A percentile compares a stretch with the other conserved stretches of the same genome.
These are phyloP conservation scores for Lactuca sativa DNA, from an alignment of 129 eudicot genomes.

Conservation along the genomic window DNA sequence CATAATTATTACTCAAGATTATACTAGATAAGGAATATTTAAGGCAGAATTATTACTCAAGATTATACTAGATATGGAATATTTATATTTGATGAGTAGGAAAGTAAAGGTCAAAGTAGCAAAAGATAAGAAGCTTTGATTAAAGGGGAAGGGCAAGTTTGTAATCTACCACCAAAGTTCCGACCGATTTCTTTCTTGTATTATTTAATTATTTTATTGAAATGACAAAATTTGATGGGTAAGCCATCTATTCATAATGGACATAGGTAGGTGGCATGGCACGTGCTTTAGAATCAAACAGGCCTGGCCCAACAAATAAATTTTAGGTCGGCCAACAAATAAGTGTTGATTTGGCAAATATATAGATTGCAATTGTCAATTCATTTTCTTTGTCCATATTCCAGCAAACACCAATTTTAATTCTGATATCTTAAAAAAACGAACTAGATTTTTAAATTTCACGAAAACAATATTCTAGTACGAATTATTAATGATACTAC, in stretches of 20 bases:
- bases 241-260: conserved; percentile 43
- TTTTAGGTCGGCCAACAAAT: not conserved
- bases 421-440: not conserved
- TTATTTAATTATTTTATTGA: not conserved
- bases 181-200: not conserved
- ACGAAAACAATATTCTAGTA: too few relatives aligned
- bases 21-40: too few relatives aligned
- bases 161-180: conserved; percentile 11
- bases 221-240: conserved; percentile 15
- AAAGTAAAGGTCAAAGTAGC: not conserved
- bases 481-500: too few relatives aligned
- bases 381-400: not conserved
- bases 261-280: conserved; percentile 32
- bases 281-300: conserved; percentile 32
- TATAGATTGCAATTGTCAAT: not conserved
- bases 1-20: too few relatives aligned
- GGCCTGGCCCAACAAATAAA: conserved; percentile 16
- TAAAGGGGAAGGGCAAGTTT: not conserved
- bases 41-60: not conserved
- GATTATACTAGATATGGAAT: not conserved
- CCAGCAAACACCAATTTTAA: not conserved
- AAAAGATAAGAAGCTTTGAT: not conserved
- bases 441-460: too few relatives aligned
- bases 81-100: not conserved
- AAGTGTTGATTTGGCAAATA: not conserved